A percentile compares a stretch with the other conserved stretches of the same genome.
Evolutionary conservation across 2,329 filamentous ascomycete species (phyloP).

Genomic region (Colletotrichum sp.): DNA sequence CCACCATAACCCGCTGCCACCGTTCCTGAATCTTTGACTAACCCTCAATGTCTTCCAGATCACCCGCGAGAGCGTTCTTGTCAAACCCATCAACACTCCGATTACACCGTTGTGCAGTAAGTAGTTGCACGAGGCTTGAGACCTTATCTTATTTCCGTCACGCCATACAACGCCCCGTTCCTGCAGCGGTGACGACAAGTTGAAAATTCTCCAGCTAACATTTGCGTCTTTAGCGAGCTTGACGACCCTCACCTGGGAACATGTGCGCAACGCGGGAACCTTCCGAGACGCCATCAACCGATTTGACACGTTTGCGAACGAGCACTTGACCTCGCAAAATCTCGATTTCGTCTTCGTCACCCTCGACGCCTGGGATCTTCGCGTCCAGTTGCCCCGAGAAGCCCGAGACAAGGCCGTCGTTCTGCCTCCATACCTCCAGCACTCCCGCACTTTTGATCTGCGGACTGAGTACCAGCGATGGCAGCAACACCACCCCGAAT

Average conservation of each 20-base stretch:
- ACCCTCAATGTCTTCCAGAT: constrained; percentile 60
- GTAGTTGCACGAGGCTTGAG: constrained; percentile 45
- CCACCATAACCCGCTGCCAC: constrained; percentile 5
- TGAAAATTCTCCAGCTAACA: constrained; percentile 30
- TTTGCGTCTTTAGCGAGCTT: constrained; percentile 74
- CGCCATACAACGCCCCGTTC: constrained; percentile 17
- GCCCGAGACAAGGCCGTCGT: constrained; percentile 98
- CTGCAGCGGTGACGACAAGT: neutral
- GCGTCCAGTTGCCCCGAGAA: constrained; percentile 95
- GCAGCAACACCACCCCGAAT: constrained; percentile 98
- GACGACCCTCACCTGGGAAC: constrained; percentile 98
- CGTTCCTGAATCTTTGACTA: constrained; percentile 20
- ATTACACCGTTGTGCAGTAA: constrained; percentile 99
- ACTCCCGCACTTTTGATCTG: constrained; percentile 95
- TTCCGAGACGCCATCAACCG: constrained; percentile 97
- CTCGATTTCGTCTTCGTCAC: constrained; percentile 98
- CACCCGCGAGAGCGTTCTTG: constrained; percentile 92
- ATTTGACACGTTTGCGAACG: constrained; percentile 91
- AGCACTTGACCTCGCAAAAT: constrained; percentile 89
- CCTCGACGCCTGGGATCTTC: constrained; percentile 96
- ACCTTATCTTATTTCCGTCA: constrained; percentile 9
- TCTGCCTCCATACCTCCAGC: constrained; percentile 93
- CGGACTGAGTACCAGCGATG: constrained; percentile 97
- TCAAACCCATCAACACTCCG: constrained; percentile 98
- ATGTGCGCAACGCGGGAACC: constrained; percentile 95